Evolutionary conservation across 176 grass and related monocot genomes (phyloP), one percentile per base, ranked within the genome.

Genomic region (Typha latifolia): DNA sequence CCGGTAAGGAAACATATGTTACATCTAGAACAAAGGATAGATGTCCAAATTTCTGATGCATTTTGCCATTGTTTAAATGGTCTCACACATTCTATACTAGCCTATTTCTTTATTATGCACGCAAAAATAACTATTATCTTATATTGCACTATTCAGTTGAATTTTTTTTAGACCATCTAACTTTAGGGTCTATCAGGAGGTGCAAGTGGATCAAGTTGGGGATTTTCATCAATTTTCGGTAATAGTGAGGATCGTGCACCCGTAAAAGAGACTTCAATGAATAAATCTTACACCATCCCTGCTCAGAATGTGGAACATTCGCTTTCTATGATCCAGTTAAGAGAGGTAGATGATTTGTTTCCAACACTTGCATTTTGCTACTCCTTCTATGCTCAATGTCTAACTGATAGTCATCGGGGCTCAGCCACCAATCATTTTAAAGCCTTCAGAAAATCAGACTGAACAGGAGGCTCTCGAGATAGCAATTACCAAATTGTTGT

Each of bases 381-480:
- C 3, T 69, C 72, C 37, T 19, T 19, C 75, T 70, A n/a, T 49
- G 43, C 26, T 4, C 49, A 62, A 14, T 81, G 68, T 62, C 71
- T 84, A 51, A 84, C 22, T 37, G 21, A 68, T 73, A 16, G 51
- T 62, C 27, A 56, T 81, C 78, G 37, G 63, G 76, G 48, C 75
- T 77, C 86, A 99, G 94, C 94, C 94, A 66, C 94, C 94, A 20
- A 43, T 85, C 8, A 56, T 90, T 68, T 64, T 99, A 69, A 99
- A 99, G 62, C 94, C 94, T 64, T 93, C 81, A 69, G 94, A 99
- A 56, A 77, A 79, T 64, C 94, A 92, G 50, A 93, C 94, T 19
- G 94, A 99, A 76, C 94, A 87, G 80, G 94, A 99, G 81, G 78
- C 81, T 31, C 81, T 99, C 72, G 94, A 99, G 81, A 93, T 99